These are phyloP conservation scores for Lolium perenne DNA, from an alignment of 176 grass and related monocot genomes.

Conservation along the genomic window DNA sequence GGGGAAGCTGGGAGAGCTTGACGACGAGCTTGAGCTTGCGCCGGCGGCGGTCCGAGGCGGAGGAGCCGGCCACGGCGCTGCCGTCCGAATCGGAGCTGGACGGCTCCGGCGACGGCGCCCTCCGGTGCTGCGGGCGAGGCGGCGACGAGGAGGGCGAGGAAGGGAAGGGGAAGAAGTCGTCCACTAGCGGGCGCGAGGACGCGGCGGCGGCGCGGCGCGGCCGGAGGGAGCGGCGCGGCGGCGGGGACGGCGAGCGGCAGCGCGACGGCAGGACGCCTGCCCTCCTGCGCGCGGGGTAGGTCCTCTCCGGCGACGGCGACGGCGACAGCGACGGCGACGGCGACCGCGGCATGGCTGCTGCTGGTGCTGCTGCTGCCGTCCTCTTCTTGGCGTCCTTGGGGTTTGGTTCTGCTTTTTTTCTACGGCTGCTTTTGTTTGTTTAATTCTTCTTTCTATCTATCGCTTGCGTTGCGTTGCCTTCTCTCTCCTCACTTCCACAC, in stretches of 20 bases:
- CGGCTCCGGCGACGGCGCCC: slow-evolving; percentile 53
- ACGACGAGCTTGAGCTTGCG: slow-evolving; percentile 90
- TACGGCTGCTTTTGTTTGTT: slow-evolving; percentile 60
- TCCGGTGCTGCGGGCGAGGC: slow-evolving; percentile 44
- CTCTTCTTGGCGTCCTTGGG: slow-evolving; percentile 66
- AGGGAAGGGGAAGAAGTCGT: slow-evolving; percentile 56
- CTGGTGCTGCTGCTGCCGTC: slow-evolving; percentile 60
- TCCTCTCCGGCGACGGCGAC: slow-evolving; percentile 52
- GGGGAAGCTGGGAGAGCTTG: slow-evolving; percentile 61
- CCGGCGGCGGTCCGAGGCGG: slow-evolving; percentile 49
- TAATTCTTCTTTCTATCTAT: slow-evolving; percentile 40
- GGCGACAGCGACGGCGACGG: slow-evolving; percentile 21
- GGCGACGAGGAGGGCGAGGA: slow-evolving; percentile 50
- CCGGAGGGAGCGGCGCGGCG: slow-evolving; percentile 46
- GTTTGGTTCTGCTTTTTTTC: slow-evolving; percentile 49
- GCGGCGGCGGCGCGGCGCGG: slow-evolving; percentile 55
- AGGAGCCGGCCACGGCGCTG: slow-evolving; percentile 48
- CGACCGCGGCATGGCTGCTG: slow-evolving; percentile 71
- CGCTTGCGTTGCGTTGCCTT: slow-evolving; percentile 51
- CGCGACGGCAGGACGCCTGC: slow-evolving; percentile 1
- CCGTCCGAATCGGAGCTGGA: slow-evolving; percentile 59
- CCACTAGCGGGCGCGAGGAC: slow-evolving; percentile 34
- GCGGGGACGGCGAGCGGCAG: slow-evolving; percentile 57
- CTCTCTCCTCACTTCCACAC: slow-evolving; percentile 35
- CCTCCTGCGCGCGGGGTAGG: slow-evolving; percentile 38